Evolutionary conservation across 192 early-diverging fungal species (phyloP), one percentile per base, ranked within the genome.

Genomic region (Coemansia sp.): DNA sequence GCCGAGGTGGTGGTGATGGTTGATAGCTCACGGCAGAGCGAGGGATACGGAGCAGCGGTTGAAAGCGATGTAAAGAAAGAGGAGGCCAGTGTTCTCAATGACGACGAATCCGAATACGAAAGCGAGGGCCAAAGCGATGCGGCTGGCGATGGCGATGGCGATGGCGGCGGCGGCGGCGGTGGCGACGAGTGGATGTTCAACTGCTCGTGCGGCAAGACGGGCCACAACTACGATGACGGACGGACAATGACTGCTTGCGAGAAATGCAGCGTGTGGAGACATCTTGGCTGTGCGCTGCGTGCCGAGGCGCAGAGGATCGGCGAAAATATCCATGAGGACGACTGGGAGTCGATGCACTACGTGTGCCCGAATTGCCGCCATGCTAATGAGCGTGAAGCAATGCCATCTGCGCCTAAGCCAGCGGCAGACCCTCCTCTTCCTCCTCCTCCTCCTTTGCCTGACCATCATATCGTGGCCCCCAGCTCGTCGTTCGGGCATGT

Each of bases 221-320:
- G 74, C 19, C 62, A 56, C 17, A 71, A 76, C 69, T 71, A 66
- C 53, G 74, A 76, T 52, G 74, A 76, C 25, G 74, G 74, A 45
- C 64, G 74, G 15, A 61, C 74, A 17, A 76, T 76, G 74, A 76
- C 74, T 4, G 69, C 69, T 0, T 76, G 74, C 38, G 74, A 76
- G 50, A 19, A 49, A 22, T 76, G 74, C 58, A 35, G 23, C 9
- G 59, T 68, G 22, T 76, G 74, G 74, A 54, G 65, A 4, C 74
- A 76, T 23, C 46, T 76, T 35, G 74, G 69, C 13, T 76, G 74
- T 41, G 69, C 74, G 8, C 36, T 76, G 9, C 68, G 74, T 0
- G 69, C 65, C 4, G 74, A 76, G 53, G 65, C 62, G 1, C 65
- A 46, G 48, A 34, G 74, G 5, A 65, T 64, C 17, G 65, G 65